phyloP scores from a whole-genome alignment of 2,329 filamentous ascomycete genomes.

The Trichoderma koningii region DNA sequence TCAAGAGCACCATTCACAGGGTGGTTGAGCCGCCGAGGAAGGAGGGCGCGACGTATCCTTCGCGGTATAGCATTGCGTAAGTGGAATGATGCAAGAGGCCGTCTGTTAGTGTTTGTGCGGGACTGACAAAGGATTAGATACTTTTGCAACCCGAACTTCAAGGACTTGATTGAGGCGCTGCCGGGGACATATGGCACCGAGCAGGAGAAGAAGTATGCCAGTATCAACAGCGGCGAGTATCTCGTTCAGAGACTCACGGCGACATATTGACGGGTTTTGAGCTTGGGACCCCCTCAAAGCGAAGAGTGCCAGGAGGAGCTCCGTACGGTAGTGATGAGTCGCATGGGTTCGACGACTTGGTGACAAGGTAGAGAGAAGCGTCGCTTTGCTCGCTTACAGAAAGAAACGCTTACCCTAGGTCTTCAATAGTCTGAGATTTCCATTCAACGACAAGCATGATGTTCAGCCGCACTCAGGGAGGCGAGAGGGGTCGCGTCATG shows the following conservation, averaged over 20 bases:
- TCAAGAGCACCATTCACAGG: slow-evolving; percentile 86
- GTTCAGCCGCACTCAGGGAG: background rate
- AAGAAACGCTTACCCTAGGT: too few relatives aligned
- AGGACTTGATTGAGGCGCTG: slow-evolving; percentile 74
- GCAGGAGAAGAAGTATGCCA: slow-evolving; percentile 74
- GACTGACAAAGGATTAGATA: slow-evolving; percentile 51
- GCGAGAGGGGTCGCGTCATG: slow-evolving; percentile 13
- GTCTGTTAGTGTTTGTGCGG: too few relatives aligned
- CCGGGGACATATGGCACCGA: slow-evolving; percentile 71
- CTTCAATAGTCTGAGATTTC: too few relatives aligned
- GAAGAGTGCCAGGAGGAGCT: background rate
- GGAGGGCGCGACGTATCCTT: slow-evolving; percentile 62
- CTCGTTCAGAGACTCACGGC: slow-evolving; percentile 74
- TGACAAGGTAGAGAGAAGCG: background rate
- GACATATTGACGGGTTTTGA: slow-evolving; percentile 54
- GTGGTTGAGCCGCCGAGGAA: slow-evolving; percentile 80
- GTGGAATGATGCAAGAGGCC: slow-evolving; percentile 34
- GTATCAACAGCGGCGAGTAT: slow-evolving; percentile 79
- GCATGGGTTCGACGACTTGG: background rate
- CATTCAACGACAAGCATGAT: background rate
- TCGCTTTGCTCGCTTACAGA: slow-evolving; percentile 1
- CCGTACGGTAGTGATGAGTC: background rate
- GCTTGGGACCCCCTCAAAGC: background rate
- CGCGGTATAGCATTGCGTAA: slow-evolving; percentile 82
- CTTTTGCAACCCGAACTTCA: slow-evolving; percentile 85